Conservation (phyloP, 148 eudicot species). For the Chenopodium formosanum region DNA sequence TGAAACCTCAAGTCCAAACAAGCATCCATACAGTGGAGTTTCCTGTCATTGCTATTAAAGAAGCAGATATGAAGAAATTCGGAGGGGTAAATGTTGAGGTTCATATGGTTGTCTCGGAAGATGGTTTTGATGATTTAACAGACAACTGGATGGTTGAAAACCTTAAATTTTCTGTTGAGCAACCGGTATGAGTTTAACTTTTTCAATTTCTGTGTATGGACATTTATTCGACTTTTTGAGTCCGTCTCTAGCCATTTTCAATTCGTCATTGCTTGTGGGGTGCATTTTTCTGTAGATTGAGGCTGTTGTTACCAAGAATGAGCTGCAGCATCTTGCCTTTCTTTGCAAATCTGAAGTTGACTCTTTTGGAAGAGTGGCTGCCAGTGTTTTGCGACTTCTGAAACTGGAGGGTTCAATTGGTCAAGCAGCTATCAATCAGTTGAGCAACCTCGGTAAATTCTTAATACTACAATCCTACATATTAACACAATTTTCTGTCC, state of each 20-base stretch:
- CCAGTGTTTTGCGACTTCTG: constrained; percentile 72
- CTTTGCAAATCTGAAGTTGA: constrained; percentile 89
- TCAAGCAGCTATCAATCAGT: constrained; percentile 74
- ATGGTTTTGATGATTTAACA: constrained; percentile 35
- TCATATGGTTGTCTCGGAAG: constrained; percentile 61
- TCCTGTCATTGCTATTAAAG: constrained; percentile 32
- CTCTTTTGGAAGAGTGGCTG: constrained; percentile 82
- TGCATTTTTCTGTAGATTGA: constrained; percentile 56
- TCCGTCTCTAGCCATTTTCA: background rate
- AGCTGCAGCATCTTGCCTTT: constrained; percentile 69
- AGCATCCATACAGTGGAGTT: constrained; percentile 33
- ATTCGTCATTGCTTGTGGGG: constrained; percentile 5
- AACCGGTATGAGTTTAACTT: constrained; percentile 57
- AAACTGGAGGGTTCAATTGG: constrained; percentile 81
- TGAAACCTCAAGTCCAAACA: constrained; percentile 67
- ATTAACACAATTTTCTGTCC: background rate
- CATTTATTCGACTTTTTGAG: background rate
- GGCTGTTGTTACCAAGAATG: constrained; percentile 90
- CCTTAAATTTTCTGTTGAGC: constrained; percentile 69
- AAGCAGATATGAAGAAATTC: constrained; percentile 37
- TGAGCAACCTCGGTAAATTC: constrained; percentile 82
- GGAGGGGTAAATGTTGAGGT: constrained; percentile 76
- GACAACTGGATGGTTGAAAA: constrained; percentile 71
- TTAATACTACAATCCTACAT: constrained; percentile 29
- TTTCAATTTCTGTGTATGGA: background rate